Percentiles rank a stretch among this genome's conserved stretches.
These are phyloP conservation scores for Eremomyces bilateralis DNA, from an alignment of 495 filamentous ascomycete species.

Conservation along the genomic window DNA sequence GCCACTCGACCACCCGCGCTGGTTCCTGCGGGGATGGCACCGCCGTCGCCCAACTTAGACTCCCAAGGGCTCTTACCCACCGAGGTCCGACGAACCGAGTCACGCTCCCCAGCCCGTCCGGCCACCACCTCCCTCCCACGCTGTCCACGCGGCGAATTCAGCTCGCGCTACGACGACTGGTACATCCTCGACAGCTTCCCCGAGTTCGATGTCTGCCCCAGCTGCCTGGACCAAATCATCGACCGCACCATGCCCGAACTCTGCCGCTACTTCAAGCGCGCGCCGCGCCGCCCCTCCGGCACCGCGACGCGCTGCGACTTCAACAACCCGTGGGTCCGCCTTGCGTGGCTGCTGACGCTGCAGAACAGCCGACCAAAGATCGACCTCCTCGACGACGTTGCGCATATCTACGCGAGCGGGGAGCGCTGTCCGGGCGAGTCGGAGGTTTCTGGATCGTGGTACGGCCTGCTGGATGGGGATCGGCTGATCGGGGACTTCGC, in stretches of 20 bases:
- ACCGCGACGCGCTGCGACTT: slow-evolving; percentile 34
- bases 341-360: slow-evolving; percentile 41
- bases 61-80: too few relatives aligned
- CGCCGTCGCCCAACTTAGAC: too few relatives aligned
- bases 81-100: too few relatives aligned
- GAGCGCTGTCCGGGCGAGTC: slow-evolving; percentile 29
- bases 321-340: slow-evolving; percentile 39
- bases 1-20: too few relatives aligned
- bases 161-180: slow-evolving; percentile 37
- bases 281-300: slow-evolving; percentile 19
- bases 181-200: slow-evolving; percentile 34
- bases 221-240: slow-evolving; percentile 32
- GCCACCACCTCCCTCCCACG: slow-evolving; percentile 13
- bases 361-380: slow-evolving; percentile 31
- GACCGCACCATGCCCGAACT: slow-evolving; percentile 32
- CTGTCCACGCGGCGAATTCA: slow-evolving; percentile 30
- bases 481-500: slow-evolving; percentile 32
- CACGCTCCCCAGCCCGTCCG: neutral
- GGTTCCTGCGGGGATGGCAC: too few relatives aligned
- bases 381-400: slow-evolving; percentile 31
- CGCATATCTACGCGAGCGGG: slow-evolving; percentile 21
- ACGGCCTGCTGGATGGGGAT: slow-evolving; percentile 32
- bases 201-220: slow-evolving; percentile 40
- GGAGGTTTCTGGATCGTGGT: slow-evolving; percentile 30
- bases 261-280: slow-evolving; percentile 28